phyloP scores from a whole-genome alignment of 1,284 basidiomycete genomes.

The Austroboletus olivaceoglutinosus region DNA sequence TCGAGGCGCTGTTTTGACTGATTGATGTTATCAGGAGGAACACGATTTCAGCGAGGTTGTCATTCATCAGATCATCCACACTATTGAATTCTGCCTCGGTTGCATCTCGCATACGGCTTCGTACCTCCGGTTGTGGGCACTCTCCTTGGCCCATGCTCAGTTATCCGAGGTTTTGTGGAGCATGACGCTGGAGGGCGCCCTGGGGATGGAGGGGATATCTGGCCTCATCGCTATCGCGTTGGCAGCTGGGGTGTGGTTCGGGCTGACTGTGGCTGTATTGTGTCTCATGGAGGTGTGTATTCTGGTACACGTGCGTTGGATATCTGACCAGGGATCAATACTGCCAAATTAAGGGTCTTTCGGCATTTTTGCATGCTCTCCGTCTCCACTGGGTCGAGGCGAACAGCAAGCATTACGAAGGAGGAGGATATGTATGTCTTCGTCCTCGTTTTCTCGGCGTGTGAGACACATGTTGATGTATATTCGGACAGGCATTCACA shows the following conservation, averaged over 20 bases:
- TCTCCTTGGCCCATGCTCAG: conserved; percentile 97
- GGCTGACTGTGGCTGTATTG: conserved; percentile 71
- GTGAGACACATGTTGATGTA: conserved; percentile 32
- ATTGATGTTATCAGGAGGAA: conserved; percentile 50
- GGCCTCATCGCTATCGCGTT: conserved; percentile 63
- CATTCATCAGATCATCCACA: conserved; percentile 97
- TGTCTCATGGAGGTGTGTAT: conserved; percentile 89
- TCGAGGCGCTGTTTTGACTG: conserved; percentile 9
- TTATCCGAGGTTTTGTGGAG: conserved; percentile 92
- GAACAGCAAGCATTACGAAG: conserved; percentile 95
- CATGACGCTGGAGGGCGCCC: conserved; percentile 72
- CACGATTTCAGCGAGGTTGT: conserved; percentile 94
- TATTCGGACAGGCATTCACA: conserved; percentile 52
- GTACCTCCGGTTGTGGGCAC: conserved; percentile 97
- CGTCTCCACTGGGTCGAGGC: conserved; percentile 98
- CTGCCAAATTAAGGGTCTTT: conserved; percentile 64
- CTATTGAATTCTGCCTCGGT: conserved; percentile 97
- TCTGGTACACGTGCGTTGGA: conserved; percentile 17
- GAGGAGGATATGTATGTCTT: conserved; percentile 77
- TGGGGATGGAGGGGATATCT: conserved; percentile 55
- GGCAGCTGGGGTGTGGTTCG: conserved; percentile 81
- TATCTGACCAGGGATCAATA: conserved; percentile 8
- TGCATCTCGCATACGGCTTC: conserved; percentile 99
- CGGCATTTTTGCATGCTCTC: conserved; percentile 94
- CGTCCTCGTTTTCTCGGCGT: conserved; percentile 23